Evolutionary conservation across 2,329 filamentous ascomycete genomes (phyloP).

Genomic region (Beauveria medogensis): DNA sequence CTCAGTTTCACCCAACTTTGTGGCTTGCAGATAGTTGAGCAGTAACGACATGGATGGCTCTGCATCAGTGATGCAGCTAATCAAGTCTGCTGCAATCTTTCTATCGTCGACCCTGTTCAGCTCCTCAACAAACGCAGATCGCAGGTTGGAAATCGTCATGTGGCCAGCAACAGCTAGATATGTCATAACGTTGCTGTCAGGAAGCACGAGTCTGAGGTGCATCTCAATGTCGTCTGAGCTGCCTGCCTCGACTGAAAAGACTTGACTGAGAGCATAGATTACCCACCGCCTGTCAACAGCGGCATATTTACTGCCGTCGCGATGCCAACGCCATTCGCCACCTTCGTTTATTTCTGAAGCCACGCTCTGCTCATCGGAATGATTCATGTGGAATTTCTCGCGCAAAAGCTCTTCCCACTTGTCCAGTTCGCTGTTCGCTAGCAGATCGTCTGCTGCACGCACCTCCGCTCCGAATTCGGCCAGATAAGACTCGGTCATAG

Average conservation of each 20-base stretch:
- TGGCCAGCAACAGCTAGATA: slow-evolving; percentile 55
- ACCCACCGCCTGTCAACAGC: slow-evolving; percentile 59
- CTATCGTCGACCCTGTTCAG: slow-evolving; percentile 33
- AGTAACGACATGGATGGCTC: slow-evolving; percentile 62
- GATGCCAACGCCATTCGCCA: slow-evolving; percentile 44
- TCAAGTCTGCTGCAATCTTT: slow-evolving; percentile 52
- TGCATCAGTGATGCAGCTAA: slow-evolving; percentile 53
- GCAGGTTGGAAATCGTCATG: slow-evolving; percentile 50
- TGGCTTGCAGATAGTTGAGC: slow-evolving; percentile 55
- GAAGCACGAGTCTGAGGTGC: slow-evolving; percentile 29
- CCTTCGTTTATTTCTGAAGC: slow-evolving; percentile 18
- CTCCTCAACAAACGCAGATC: slow-evolving; percentile 46
- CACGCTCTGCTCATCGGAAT: neutral
- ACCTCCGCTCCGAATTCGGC: slow-evolving; percentile 36
- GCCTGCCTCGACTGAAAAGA: slow-evolving; percentile 44
- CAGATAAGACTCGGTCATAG: slow-evolving; percentile 42
- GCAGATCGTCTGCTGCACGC: slow-evolving; percentile 38
- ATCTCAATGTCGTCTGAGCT: slow-evolving; percentile 31
- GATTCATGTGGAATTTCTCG: slow-evolving; percentile 37
- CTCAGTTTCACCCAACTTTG: slow-evolving; percentile 57
- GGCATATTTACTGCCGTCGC: slow-evolving; percentile 36
- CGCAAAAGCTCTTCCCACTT: slow-evolving; percentile 45
- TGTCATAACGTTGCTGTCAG: slow-evolving; percentile 46
- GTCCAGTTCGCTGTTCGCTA: slow-evolving; percentile 36
- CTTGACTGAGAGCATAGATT: slow-evolving; percentile 52